phyloP scores from a whole-genome alignment of 768 basidiomycete genomes.

The Rhizopogon sp. region DNA sequence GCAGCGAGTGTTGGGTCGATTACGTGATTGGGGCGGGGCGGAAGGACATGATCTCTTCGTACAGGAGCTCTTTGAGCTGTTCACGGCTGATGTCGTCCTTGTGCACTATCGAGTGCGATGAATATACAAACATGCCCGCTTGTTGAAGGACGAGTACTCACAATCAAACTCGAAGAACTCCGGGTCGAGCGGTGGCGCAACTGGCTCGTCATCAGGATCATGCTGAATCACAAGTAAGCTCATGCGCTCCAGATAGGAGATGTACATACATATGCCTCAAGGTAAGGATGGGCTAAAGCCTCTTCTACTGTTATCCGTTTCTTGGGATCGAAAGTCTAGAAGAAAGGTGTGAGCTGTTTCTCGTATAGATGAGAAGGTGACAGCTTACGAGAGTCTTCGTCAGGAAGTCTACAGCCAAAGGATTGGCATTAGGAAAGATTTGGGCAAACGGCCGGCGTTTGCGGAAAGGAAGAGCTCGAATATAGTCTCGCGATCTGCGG shows the following conservation, averaged over 20 bases:
- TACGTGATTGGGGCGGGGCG: slow-evolving; percentile 53
- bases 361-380: not conserved
- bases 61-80: slow-evolving; percentile 90
- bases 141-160: slow-evolving; percentile 33
- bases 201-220: slow-evolving; percentile 95
- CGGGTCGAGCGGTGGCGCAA: slow-evolving; percentile 90
- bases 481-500: slow-evolving; percentile 88
- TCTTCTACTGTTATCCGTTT: slow-evolving; percentile 94
- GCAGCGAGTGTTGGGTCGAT: not conserved
- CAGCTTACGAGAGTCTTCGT: slow-evolving; percentile 72
- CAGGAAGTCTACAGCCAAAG: slow-evolving; percentile 70
- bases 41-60: slow-evolving; percentile 94
- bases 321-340: slow-evolving; percentile 93
- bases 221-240: slow-evolving; percentile 43
- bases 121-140: not conserved
- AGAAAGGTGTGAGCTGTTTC: not conserved
- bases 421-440: slow-evolving; percentile 88
- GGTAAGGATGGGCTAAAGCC: slow-evolving; percentile 90
- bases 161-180: slow-evolving; percentile 98
- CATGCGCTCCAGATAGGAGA: not conserved
- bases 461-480: slow-evolving; percentile 90
- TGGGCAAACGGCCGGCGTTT: slow-evolving; percentile 78
- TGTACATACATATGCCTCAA: slow-evolving; percentile 78
- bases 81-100: slow-evolving; percentile 96
- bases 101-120: slow-evolving; percentile 50